Evolutionary conservation across 2,329 filamentous ascomycete species (phyloP).

Genomic region (Fusarium musae): DNA sequence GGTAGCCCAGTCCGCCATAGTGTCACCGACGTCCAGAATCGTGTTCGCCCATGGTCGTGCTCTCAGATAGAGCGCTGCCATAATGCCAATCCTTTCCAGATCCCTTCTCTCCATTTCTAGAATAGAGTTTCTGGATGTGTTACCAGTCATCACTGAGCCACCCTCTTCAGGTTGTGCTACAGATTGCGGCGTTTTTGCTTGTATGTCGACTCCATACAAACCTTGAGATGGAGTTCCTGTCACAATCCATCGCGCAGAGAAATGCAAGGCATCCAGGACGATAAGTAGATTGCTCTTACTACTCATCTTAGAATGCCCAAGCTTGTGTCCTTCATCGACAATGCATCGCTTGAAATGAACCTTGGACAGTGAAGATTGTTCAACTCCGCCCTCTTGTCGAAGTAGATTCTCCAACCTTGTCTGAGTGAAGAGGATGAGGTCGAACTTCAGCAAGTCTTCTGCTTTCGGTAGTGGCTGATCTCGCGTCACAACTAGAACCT

Average conservation of each 20-base stretch:
- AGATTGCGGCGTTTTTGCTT: not conserved
- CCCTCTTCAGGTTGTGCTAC: not conserved
- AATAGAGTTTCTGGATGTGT: slow-evolving; percentile 47
- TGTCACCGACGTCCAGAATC: slow-evolving; percentile 63
- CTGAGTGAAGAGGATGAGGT: slow-evolving; percentile 82
- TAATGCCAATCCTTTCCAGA: slow-evolving; percentile 72
- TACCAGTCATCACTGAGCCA: not conserved
- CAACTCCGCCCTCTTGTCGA: slow-evolving; percentile 47
- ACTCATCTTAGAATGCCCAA: slow-evolving; percentile 71
- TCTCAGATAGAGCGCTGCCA: slow-evolving; percentile 77
- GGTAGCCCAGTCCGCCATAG: slow-evolving; percentile 73
- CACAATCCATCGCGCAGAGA: slow-evolving; percentile 86
- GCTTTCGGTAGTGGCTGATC: slow-evolving; percentile 65
- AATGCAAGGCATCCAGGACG: slow-evolving; percentile 63
- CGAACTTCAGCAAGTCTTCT: slow-evolving; percentile 70
- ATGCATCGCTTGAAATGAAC: slow-evolving; percentile 90
- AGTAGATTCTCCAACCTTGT: slow-evolving; percentile 74
- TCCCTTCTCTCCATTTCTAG: slow-evolving; percentile 68
- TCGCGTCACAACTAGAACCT: slow-evolving; percentile 70
- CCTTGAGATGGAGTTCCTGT: slow-evolving; percentile 90
- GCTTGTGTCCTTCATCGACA: slow-evolving; percentile 89
- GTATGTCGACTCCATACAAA: slow-evolving; percentile 72
- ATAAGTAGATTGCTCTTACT: slow-evolving; percentile 66
- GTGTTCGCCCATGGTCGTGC: slow-evolving; percentile 82
- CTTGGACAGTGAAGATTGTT: slow-evolving; percentile 70